phyloP scores from a whole-genome alignment of 305 asterid species.

The Euphrasia arctica region DNA sequence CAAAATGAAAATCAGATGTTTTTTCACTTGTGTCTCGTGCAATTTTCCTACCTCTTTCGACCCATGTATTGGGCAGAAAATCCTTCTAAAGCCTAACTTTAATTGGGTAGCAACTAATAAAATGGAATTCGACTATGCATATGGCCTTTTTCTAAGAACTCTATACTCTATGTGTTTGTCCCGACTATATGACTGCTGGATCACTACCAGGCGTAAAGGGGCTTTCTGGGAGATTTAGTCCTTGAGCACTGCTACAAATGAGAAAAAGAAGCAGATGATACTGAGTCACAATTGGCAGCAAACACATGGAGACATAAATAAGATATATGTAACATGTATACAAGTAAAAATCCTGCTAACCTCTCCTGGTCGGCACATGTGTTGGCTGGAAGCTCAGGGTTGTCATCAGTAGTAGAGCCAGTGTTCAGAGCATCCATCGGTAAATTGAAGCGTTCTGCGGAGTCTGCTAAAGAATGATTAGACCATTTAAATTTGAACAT shows the following conservation, averaged over 20 bases:
- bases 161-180: slow-evolving; percentile 24
- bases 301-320: background rate
- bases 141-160: slow-evolving; percentile 28
- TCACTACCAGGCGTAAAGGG: slow-evolving; percentile 57
- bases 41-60: slow-evolving; percentile 26
- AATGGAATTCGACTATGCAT: slow-evolving; percentile 27
- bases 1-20: slow-evolving; percentile 4
- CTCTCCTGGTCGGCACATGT: slow-evolving; percentile 58
- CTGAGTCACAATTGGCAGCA: background rate
- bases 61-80: slow-evolving; percentile 31
- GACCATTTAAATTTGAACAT: background rate
- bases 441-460: slow-evolving; percentile 43
- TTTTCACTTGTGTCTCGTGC: slow-evolving; percentile 26
- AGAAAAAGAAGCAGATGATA: background rate
- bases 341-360: slow-evolving; percentile 31
- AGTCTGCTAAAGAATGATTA: slow-evolving; percentile 32
- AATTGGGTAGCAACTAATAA: slow-evolving; percentile 25
- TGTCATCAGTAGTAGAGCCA: slow-evolving; percentile 43
- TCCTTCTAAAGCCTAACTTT: slow-evolving; percentile 38
- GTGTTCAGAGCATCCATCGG: slow-evolving; percentile 38
- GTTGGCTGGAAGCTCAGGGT: slow-evolving; percentile 31
- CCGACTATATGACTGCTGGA: slow-evolving; percentile 50
- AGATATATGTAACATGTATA: background rate
- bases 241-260: slow-evolving; percentile 42
- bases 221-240: slow-evolving; percentile 63